phyloP scores from a whole-genome alignment of 768 basidiomycete genomes.

The Tricholoma sp. region DNA sequence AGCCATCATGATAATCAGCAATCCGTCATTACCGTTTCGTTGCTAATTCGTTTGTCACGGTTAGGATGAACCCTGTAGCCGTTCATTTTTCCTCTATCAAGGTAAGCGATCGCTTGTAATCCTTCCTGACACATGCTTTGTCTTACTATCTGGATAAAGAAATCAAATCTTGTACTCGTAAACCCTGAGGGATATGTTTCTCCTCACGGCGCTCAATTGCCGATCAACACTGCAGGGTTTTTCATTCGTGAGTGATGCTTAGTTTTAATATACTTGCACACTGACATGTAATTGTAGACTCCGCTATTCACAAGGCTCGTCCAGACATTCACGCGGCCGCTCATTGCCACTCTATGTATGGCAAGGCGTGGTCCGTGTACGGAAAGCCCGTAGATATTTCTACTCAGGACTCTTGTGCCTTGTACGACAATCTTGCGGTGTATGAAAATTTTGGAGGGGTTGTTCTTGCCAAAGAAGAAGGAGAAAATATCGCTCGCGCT shows the following conservation, averaged over 20 bases:
- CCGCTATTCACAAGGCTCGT: conserved; percentile 40
- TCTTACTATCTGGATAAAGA: conserved; percentile 6
- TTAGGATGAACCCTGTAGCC: conserved; percentile 24
- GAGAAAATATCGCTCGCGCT: conserved; percentile 36
- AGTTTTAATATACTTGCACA: not conserved
- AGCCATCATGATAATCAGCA: not conserved
- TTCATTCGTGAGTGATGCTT: conserved; percentile 16
- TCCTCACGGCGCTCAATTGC: conserved; percentile 22
- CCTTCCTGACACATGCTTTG: not conserved
- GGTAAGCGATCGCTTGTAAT: conserved; percentile 4
- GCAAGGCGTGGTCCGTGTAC: conserved; percentile 45
- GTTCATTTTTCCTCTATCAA: conserved; percentile 24
- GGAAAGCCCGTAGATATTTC: conserved; percentile 37
- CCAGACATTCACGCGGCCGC: conserved; percentile 44
- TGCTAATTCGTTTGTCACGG: too few species aligned
- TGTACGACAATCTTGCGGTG: conserved; percentile 38
- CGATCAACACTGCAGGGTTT: conserved; percentile 23
- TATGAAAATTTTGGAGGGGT: conserved; percentile 45
- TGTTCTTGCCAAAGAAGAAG: conserved; percentile 41
- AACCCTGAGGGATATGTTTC: conserved; percentile 20
- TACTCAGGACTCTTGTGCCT: conserved; percentile 39
- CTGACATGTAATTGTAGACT: conserved; percentile 17
- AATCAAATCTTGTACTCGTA: conserved; percentile 23
- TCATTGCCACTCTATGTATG: conserved; percentile 44
- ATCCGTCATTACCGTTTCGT: not conserved